A percentile compares a stretch with the other conserved stretches of the same genome.
Evolutionary conservation across 225 moss, liverwort and hornwort species (phyloP).

Genomic region (Marchantia polymorpha): DNA sequence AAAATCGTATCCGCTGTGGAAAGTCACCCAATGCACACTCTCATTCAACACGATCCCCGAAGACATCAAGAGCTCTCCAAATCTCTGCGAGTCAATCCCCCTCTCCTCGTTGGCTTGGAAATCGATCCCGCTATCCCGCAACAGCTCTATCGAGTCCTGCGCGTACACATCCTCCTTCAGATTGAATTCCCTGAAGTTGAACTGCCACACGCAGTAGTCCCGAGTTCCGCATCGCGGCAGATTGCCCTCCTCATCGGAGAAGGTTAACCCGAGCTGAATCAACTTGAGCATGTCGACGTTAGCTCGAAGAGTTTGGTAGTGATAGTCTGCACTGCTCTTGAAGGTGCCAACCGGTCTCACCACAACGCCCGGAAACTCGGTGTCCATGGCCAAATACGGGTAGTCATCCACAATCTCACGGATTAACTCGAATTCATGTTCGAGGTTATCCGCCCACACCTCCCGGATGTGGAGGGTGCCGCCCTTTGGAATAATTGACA

Average conservation of each 20-base stretch:
- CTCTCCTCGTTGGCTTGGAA: constrained; percentile 91
- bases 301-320: constrained; percentile 93
- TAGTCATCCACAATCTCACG: constrained; percentile 98
- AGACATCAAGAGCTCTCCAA: constrained; percentile 97
- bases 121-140: constrained; percentile 92
- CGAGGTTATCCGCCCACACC: constrained; percentile 99
- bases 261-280: constrained; percentile 97
- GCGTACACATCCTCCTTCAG: constrained; percentile 95
- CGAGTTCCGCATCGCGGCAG: constrained; percentile 87
- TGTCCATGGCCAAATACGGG: constrained; percentile 97
- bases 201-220: constrained; percentile 97
- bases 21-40: constrained; percentile 99
- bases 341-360: constrained; percentile 93
- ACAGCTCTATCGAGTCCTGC: constrained; percentile 92
- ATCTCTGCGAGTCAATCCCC: constrained; percentile 91
- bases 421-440: constrained; percentile 99
- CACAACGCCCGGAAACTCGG: constrained; percentile 97
- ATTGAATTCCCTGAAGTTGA: constrained; percentile 98
- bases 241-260: constrained; percentile 89
- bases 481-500: constrained; percentile 67
- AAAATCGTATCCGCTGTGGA: constrained; percentile 97
- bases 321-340: constrained; percentile 94
- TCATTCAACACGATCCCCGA: constrained; percentile 98
- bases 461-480: constrained; percentile 99
- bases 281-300: constrained; percentile 99